Percentiles rank a stretch among this genome's conserved stretches.
Evolutionary conservation across 768 basidiomycete genomes (phyloP).

Genomic region (Rhizopogon vesiculosus): DNA sequence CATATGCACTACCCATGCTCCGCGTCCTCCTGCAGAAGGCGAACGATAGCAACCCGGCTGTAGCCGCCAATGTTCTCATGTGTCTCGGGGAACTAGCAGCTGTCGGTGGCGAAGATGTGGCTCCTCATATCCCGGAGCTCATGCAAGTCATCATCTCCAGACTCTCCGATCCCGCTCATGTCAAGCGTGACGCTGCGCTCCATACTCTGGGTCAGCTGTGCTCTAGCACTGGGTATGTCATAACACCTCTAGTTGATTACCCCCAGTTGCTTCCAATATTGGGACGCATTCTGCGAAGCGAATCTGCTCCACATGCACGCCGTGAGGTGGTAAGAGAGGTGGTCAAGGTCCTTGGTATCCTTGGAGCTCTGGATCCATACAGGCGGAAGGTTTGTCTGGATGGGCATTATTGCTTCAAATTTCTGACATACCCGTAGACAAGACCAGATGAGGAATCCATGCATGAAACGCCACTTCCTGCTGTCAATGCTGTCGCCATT

Average conservation of each 20-base stretch:
- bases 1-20: slow-evolving; percentile 94
- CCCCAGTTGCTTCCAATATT: slow-evolving; percentile 86
- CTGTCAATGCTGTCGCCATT: slow-evolving; percentile 66
- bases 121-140: slow-evolving; percentile 76
- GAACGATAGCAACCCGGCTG: slow-evolving; percentile 76
- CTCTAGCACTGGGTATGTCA: slow-evolving; percentile 93
- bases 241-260: slow-evolving; percentile 85
- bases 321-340: slow-evolving; percentile 93
- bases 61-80: slow-evolving; percentile 89
- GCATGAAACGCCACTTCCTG: slow-evolving; percentile 53
- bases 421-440: slow-evolving; percentile 30
- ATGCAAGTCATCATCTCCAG: slow-evolving; percentile 88
- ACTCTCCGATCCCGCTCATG: slow-evolving; percentile 82
- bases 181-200: slow-evolving; percentile 91
- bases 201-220: slow-evolving; percentile 94
- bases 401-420: neutral
- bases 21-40: slow-evolving; percentile 88
- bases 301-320: slow-evolving; percentile 49
- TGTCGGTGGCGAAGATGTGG: slow-evolving; percentile 90
- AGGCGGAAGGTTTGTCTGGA: slow-evolving; percentile 70
- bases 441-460: slow-evolving; percentile 62
- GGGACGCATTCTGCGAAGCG: slow-evolving; percentile 80
- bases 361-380: slow-evolving; percentile 96
- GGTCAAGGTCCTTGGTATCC: slow-evolving; percentile 90
- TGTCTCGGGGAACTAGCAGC: slow-evolving; percentile 92